These are phyloP conservation scores for Mitragyna speciosa DNA, from an alignment of 257 asterid species.

Conservation along the genomic window DNA sequence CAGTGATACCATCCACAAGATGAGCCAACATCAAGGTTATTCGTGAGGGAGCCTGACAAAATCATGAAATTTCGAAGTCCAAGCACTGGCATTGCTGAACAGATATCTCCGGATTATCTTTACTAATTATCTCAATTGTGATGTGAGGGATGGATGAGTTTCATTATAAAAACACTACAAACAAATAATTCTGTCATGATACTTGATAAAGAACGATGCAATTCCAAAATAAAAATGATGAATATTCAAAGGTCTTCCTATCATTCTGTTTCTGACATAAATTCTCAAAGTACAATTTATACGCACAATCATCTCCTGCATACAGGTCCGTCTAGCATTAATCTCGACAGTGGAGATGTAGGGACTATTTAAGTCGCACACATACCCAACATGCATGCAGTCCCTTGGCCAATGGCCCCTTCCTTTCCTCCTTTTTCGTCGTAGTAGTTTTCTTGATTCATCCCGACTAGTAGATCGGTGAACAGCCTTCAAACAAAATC, in stretches of 20 bases:
- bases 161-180: background rate
- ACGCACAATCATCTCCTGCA: background rate
- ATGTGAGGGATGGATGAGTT: background rate
- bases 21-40: too few relatives aligned
- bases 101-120: background rate
- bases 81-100: background rate
- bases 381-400: background rate
- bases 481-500: slow-evolving; percentile 50
- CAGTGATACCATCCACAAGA: too few relatives aligned
- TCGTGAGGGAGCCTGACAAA: background rate
- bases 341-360: too few relatives aligned
- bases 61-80: too few relatives aligned
- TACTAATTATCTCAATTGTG: background rate
- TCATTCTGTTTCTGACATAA: background rate
- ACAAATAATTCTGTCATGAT: background rate
- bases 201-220: background rate
- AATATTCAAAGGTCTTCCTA: background rate
- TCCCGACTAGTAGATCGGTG: slow-evolving; percentile 26
- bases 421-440: background rate
- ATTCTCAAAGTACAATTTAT: background rate
- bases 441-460: background rate
- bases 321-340: background rate
- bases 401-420: background rate
- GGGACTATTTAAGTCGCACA: too few relatives aligned
- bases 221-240: background rate